Evolutionary conservation across 2,329 filamentous ascomycete species (phyloP).

Genomic region (Botrytis fabae): DNA sequence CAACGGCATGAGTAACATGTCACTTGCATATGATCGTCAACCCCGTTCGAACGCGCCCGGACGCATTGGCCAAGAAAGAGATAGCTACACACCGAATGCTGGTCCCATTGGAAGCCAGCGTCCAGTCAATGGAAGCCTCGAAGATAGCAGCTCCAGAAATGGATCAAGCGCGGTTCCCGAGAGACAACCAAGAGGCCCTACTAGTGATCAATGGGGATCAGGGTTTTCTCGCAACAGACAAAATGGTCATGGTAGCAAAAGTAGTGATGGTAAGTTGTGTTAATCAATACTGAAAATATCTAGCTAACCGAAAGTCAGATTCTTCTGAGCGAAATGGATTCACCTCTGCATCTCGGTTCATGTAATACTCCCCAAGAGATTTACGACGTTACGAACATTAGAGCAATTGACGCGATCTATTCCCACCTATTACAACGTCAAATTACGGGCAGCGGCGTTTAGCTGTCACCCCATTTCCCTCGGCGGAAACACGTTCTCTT

Average conservation of each 20-base stretch:
- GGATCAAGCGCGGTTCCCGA: conserved; percentile 50
- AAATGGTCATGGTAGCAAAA: conserved; percentile 62
- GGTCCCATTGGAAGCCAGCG: conserved; percentile 67
- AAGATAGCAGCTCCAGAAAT: conserved; percentile 36
- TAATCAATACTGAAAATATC: conserved; percentile 29
- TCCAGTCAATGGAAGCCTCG: conserved; percentile 46
- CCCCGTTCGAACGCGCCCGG: conserved; percentile 43
- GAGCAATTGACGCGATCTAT: conserved; percentile 28
- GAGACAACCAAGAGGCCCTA: conserved; percentile 63
- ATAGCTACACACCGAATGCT: conserved; percentile 44
- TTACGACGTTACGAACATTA: conserved; percentile 39
- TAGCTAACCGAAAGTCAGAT: conserved; percentile 38
- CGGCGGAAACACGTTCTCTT: neutral
- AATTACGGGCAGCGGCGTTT: conserved; percentile 27
- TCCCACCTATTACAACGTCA: conserved; percentile 28
- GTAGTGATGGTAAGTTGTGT: conserved; percentile 54
- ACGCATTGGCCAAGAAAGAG: conserved; percentile 49
- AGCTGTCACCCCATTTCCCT: conserved; percentile 24
- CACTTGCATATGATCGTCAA: conserved; percentile 47
- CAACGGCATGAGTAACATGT: conserved; percentile 60
- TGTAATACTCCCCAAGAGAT: conserved; percentile 27
- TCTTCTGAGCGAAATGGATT: conserved; percentile 39
- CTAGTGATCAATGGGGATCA: conserved; percentile 56
- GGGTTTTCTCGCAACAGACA: conserved; percentile 56
- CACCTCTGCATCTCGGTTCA: conserved; percentile 24